Evolutionary conservation across 2,329 filamentous ascomycete genomes (phyloP), one percentile per base, ranked within the genome.

Genomic region (Monosporascus sp.): DNA sequence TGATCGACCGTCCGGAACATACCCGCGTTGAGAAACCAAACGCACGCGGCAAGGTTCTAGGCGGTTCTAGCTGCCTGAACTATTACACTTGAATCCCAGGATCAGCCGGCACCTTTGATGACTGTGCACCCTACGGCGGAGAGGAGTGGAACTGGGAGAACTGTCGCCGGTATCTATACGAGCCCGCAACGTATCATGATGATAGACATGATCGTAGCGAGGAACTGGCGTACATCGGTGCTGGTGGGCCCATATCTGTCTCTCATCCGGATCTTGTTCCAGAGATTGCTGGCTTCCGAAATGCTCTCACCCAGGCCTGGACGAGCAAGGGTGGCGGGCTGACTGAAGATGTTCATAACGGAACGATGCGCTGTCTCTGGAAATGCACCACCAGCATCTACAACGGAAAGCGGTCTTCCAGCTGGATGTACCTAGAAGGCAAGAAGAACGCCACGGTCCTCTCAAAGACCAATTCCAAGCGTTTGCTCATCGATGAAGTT

Each of bases 51-150:
- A 82, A 82, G 66, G 74, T 73, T 2, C 77, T 86, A 0, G 82
- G 82, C 37, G 82, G 83, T 17, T 81, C 77, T 54, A 78, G 75
- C 0, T 79, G 72, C 39, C 65, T 82, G 48, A 87, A 87, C 68
- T 87, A 86, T 65, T 85, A 80, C 66, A 84, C 81, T 15, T 86
- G 82, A 82, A 73, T 83, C 5, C 80, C 77, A 1, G 83, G 82
- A 2, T 79, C 74, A 52, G 76, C 77, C 51, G 72, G 73, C 3
- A 85, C 81, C 0, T 86, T 81, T 59, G 79, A 92, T 64, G 85
- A 86, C 20, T 81, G 87, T 74, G 83, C 83, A n/a, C 88, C 88
- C 67, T 80, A 79, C 36, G 87, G 88, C 48, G 89, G 88, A 6
- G 82, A 88, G 60, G 74, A 80, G 48, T 87, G 83, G 83, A 83